Conservation (phyloP, 129 eudicot genomes). For the Flaveria bidentis region DNA sequence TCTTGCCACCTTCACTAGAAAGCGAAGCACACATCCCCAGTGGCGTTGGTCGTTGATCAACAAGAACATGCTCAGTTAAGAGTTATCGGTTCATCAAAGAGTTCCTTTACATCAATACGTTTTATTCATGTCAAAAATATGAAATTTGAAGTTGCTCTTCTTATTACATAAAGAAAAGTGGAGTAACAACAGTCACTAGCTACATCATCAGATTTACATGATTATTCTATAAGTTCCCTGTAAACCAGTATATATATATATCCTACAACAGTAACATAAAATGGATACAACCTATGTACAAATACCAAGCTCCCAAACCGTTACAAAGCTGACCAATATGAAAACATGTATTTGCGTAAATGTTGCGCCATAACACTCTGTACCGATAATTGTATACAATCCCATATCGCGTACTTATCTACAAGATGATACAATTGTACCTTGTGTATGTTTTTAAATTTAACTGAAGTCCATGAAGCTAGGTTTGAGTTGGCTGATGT, state of each 20-base stretch:
- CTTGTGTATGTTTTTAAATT: conserved; percentile 20
- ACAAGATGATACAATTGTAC: conserved; percentile 20
- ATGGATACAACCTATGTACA: background rate
- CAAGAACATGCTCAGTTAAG: too few relatives aligned
- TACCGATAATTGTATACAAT: background rate
- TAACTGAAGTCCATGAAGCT: conserved; percentile 62
- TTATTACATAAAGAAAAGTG: too few relatives aligned
- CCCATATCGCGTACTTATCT: conserved; percentile 26
- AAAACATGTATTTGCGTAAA: background rate
- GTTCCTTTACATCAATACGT: background rate
- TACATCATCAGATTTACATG: too few relatives aligned
- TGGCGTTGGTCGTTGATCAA: too few relatives aligned
- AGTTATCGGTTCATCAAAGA: conserved; percentile 40
- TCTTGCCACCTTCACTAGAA: too few relatives aligned
- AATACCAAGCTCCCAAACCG: background rate
- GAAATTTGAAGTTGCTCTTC: too few relatives aligned
- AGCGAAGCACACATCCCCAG: too few relatives aligned
- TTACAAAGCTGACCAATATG: background rate
- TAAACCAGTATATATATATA: too few relatives aligned
- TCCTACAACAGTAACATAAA: too few relatives aligned
- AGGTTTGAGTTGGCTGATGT: conserved; percentile 40
- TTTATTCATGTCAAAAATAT: background rate
- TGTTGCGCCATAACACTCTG: background rate
- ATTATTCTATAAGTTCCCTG: too few relatives aligned
- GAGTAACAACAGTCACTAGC: too few relatives aligned